These are phyloP conservation scores for Solanum hybrid DNA, from an alignment of 305 asterid genomes.

Conservation along the genomic window DNA sequence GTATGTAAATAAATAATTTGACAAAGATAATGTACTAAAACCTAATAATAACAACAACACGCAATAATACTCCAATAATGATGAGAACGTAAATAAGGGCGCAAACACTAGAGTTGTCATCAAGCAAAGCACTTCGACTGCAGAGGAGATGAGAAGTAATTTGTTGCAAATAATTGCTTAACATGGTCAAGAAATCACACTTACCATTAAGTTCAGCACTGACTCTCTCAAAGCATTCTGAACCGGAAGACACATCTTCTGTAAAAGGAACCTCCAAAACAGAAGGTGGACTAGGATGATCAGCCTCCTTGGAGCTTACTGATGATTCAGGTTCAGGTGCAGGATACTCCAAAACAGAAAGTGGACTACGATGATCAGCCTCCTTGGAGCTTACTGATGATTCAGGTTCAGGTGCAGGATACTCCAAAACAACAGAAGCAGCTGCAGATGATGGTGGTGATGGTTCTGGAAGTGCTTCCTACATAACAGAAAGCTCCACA, in stretches of 20 bases:
- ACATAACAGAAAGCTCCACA: conserved; percentile 15
- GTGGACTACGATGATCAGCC: conserved; percentile 78
- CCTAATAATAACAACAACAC: background rate
- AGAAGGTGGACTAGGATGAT: conserved; percentile 78
- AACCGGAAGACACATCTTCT: conserved; percentile 45
- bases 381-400: conserved; percentile 57
- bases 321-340: conserved; percentile 48
- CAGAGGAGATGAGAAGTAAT: background rate
- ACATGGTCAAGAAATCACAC: background rate
- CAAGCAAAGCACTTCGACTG: background rate
- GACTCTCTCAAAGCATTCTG: conserved; percentile 79
- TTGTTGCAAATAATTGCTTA: background rate
- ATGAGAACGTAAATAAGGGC: background rate
- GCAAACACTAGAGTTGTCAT: background rate
- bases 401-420: conserved; percentile 43
- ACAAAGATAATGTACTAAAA: background rate
- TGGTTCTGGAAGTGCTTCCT: conserved; percentile 20
- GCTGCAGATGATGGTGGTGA: conserved; percentile 20
- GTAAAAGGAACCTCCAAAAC: conserved; percentile 57
- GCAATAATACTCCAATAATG: background rate
- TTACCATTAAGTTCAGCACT: conserved; percentile 77
- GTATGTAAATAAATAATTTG: background rate
- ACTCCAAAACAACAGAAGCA: conserved; percentile 24
- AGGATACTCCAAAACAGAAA: conserved; percentile 41
- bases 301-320: conserved; percentile 67